Percentiles rank a stretch among this genome's conserved stretches.
phyloP scores from a whole-genome alignment of 495 filamentous ascomycete species.

The Geopyxis carbonaria region DNA sequence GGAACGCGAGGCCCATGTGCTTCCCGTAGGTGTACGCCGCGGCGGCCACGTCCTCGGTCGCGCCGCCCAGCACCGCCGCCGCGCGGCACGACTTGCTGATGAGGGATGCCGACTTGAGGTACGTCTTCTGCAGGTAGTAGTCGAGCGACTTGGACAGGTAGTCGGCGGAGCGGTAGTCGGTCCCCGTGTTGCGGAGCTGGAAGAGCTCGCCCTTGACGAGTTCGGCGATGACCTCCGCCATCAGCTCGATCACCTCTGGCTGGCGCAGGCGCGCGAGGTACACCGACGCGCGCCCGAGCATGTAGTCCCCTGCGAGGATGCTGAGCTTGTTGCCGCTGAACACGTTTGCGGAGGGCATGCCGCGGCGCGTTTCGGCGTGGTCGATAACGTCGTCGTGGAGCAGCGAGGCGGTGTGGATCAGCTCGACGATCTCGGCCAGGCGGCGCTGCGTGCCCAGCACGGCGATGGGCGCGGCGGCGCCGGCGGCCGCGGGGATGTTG shows the following conservation, averaged over 20 bases:
- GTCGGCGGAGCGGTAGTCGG: slow-evolving; percentile 61
- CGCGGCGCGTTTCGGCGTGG: slow-evolving; percentile 65
- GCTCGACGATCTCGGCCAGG: slow-evolving; percentile 87
- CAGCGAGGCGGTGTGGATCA: slow-evolving; percentile 91
- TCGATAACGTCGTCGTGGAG: slow-evolving; percentile 98
- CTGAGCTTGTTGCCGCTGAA: slow-evolving; percentile 99
- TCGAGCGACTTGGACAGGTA: slow-evolving; percentile 75
- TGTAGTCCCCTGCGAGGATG: slow-evolving; percentile 85
- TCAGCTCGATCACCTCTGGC: slow-evolving; percentile 81
- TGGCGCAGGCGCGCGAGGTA: slow-evolving; percentile 79
- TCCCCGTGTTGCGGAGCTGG: slow-evolving; percentile 91
- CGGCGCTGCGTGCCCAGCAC: slow-evolving; percentile 86
- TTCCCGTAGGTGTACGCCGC: slow-evolving; percentile 81
- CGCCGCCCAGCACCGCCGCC: slow-evolving; percentile 65
- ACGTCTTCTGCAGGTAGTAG: slow-evolving; percentile 98
- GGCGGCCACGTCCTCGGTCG: slow-evolving; percentile 63
- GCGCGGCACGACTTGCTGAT: slow-evolving; percentile 93
- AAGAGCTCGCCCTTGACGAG: slow-evolving; percentile 98
- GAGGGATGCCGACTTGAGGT: slow-evolving; percentile 85
- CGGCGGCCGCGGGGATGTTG: slow-evolving; percentile 12
- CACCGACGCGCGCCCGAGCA: slow-evolving; percentile 82
- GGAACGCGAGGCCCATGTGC: slow-evolving; percentile 87
- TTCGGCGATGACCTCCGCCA: slow-evolving; percentile 93
- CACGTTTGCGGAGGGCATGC: slow-evolving; percentile 71
- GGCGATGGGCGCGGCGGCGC: slow-evolving; percentile 14